These are phyloP conservation scores for Sordariomycetes sp. DNA, from an alignment of 2,329 filamentous ascomycete species.

Conservation along the genomic window DNA sequence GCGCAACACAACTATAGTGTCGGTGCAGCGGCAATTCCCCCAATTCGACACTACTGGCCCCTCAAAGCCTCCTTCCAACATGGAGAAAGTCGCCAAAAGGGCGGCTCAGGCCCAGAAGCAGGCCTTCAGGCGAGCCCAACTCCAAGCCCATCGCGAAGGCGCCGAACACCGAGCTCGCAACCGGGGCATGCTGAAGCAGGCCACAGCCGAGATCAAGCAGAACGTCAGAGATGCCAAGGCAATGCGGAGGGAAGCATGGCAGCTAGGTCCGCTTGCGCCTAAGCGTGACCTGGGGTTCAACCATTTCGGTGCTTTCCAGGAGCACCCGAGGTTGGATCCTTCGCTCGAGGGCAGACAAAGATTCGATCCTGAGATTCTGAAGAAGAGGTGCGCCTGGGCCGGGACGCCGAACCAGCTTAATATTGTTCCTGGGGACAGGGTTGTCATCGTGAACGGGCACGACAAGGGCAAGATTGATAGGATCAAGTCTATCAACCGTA, in stretches of 20 bases:
- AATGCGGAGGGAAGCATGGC: constrained; percentile 65
- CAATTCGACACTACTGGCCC: background rate
- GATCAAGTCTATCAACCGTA: constrained; percentile 47
- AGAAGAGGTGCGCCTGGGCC: constrained; percentile 43
- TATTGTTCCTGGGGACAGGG: constrained; percentile 63
- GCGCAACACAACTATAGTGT: background rate
- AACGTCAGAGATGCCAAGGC: constrained; percentile 30
- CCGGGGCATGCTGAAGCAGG: constrained; percentile 18
- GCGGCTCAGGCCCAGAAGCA: constrained; percentile 59
- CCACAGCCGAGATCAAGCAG: constrained; percentile 20
- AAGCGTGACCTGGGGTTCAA: constrained; percentile 60
- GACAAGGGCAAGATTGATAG: constrained; percentile 77
- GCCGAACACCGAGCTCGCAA: constrained; percentile 6
- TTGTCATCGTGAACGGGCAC: constrained; percentile 68
- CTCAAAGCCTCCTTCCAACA: constrained; percentile 17
- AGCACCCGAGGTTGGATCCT: constrained; percentile 26
- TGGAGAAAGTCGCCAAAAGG: constrained; percentile 65
- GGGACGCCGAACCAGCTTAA: constrained; percentile 48
- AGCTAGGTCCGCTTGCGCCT: constrained; percentile 68
- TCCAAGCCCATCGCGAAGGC: constrained; percentile 3
- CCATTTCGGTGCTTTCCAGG: constrained; percentile 46
- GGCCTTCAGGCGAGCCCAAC: constrained; percentile 37
- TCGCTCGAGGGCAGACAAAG: constrained; percentile 17
- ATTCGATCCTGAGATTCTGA: constrained; percentile 22
- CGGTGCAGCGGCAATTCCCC: background rate